Percentiles rank a stretch among this genome's conserved stretches.
Evolutionary conservation across 352 stramenopile genomes (phyloP).

Genomic region (Blastocystis sp.): DNA sequence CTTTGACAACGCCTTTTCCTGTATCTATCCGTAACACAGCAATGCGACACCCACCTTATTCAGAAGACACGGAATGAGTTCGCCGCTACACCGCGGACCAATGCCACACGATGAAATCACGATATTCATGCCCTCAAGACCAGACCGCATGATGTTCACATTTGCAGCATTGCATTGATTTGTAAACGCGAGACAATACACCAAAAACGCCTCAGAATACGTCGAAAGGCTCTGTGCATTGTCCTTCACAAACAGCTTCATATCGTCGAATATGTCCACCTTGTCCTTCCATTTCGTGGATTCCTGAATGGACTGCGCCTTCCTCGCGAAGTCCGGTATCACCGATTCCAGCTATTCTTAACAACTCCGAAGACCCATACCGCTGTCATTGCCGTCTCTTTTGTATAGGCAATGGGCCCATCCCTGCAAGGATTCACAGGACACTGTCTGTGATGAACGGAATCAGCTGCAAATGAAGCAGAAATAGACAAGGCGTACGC

Average conservation of each 20-base stretch:
- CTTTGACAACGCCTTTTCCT: constrained; percentile 21
- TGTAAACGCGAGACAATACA: constrained; percentile 20
- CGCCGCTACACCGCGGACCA: background rate
- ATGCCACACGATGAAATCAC: background rate
- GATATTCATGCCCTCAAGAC: constrained; percentile 2
- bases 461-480: background rate
- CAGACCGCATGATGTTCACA: constrained; percentile 61
- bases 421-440: background rate
- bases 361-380: background rate
- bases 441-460: background rate
- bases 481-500: background rate
- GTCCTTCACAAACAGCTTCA: background rate
- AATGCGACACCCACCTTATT: background rate
- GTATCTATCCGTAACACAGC: constrained; percentile 16
- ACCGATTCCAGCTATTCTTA: background rate
- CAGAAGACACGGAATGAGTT: constrained; percentile 27
- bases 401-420: constrained; percentile 28
- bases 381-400: constrained; percentile 34
- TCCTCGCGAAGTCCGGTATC: background rate
- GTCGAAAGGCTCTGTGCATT: background rate
- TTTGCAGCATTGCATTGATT: constrained; percentile 55
- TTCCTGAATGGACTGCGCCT: background rate
- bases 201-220: constrained; percentile 38
- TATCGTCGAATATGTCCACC: constrained; percentile 23
- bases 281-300: constrained; percentile 62